Base-by-base conservation (phyloP, 2,329 filamentous ascomycete species). In the Apiospora malaysiana region DNA sequence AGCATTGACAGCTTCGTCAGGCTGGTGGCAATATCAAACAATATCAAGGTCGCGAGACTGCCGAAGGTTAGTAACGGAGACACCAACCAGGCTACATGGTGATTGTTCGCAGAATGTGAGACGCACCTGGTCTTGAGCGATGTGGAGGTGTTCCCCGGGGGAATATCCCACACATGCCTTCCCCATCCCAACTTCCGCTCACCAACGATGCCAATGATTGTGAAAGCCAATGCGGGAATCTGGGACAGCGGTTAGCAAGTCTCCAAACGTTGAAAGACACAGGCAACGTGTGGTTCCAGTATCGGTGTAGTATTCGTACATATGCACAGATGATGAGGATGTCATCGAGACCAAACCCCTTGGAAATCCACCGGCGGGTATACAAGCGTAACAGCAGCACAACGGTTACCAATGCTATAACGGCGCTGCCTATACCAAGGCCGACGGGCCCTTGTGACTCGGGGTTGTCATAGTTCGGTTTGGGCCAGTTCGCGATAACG, bases 1-100 rank as follows among this genome's bases (percentile, higher is more conserved):
- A 84, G 78, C 76, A 83, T 83, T 1, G 82, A 84, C 12, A 84
- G 72, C 71, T 84, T 85, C 3, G 80, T 83, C 46, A 84, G 73
- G 49, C 74, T 80, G 1, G 82, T 82, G 1, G 82, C 76, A 16
- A 81, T 65, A 66, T 80, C 80, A 72, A 84, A 84, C 9, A 83
- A 72, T 12, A 83, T 74, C 56, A 80, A 73, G 25, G 78, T 78
- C 47, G 79, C 77, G 40, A 83, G 72, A n/a, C 80, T 76, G 43
- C 18, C 1, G 32, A 51, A 42, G 40, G 65, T 67, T 25, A 67
- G 65, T 32, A 21, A 23, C 21, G 59, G n/a, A 43, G 18, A 25
- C 32, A 12, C 7, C 7, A 23, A 40, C 12, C n/a, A n/a, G n/a
- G n/a, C n/a, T n/a, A n/a, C n/a, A n/a, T 25, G n/a, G 37, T 27